These are phyloP conservation scores for Epichloe sp. DNA, from an alignment of 2,329 filamentous ascomycete species.

Conservation along the genomic window DNA sequence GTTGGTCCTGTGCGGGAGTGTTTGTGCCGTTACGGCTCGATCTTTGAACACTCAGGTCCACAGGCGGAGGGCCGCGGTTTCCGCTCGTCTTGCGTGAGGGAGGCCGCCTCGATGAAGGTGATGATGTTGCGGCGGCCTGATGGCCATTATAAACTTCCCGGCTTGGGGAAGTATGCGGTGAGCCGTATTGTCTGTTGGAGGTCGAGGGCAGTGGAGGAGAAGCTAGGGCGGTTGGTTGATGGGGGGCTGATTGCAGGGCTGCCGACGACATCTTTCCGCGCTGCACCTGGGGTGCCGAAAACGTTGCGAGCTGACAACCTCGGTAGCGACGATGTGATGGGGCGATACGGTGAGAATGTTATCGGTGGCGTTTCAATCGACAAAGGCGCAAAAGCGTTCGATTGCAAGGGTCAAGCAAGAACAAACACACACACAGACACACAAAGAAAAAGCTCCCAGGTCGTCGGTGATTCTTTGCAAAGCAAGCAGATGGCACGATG, in stretches of 20 bases:
- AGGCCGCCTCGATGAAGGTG: constrained; percentile 40
- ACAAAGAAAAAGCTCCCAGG: neutral
- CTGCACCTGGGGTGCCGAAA: constrained; percentile 4
- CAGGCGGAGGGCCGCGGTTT: constrained; percentile 26
- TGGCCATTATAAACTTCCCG: constrained; percentile 45
- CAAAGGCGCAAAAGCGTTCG: neutral
- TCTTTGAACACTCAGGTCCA: constrained; percentile 30
- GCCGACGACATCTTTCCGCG: constrained; percentile 34
- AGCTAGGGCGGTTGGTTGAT: constrained; percentile 37
- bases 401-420: neutral
- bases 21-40: constrained; percentile 31
- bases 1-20: constrained; percentile 30
- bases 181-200: constrained; percentile 37
- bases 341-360: neutral
- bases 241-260: constrained; percentile 46
- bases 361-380: neutral
- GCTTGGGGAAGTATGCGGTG: constrained; percentile 37
- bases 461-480: neutral
- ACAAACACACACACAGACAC: neutral
- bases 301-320: constrained; percentile 2
- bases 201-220: constrained; percentile 36
- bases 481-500: constrained; percentile 1
- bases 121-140: constrained; percentile 30
- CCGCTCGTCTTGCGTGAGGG: constrained; percentile 38
- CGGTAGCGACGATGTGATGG: neutral